Evolutionary conservation across 306 rosid species (phyloP), one percentile per base, ranked within the genome.

Genomic region (Casuarina cunninghamiana): DNA sequence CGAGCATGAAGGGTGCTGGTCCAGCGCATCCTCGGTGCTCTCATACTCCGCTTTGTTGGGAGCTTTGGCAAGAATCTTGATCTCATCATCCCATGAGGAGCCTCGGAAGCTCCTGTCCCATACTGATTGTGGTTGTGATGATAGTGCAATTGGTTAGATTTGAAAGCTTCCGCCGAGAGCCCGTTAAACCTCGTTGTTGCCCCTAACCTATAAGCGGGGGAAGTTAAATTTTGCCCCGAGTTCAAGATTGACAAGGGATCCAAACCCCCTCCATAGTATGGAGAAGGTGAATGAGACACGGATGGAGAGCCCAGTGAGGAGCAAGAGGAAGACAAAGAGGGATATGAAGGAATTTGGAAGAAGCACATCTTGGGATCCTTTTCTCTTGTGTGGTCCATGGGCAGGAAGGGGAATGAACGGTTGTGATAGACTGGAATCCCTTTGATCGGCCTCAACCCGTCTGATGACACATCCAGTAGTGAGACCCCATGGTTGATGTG

Each of bases 11-110:
- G 90, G 10, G 98, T 90, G 74, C 89, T 91, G 0, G 98, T 94
- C 98, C 98, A 94, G 12, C 97, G 82, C 98, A 94, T 94, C 83
- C 98, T 86, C 0, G 98, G 98, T 0, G 98, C 97, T 66, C 98
- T 85, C 97, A 91, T 94, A 79, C 97, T 91, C 43, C 98, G 80
- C 73, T 87, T 94, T 3, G 93, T 80, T 3, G 97, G 93, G 3
- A 94, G 73, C 79, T 94, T 94, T 0, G 91, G 94, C 80, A 90
- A 35, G 74, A 90, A 93, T 84, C 96, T 89, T 37, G 96, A 89
- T 85, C 98, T 90, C 91, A 89, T 87, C 44, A 88, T 74, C 74
- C 87, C 90, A 32, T 88, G 84, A 53, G 97, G 76, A 3, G 41
- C 77, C 6, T 83, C 91, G 9, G 89, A 78, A 44, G 73, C 46